A percentile compares a stretch with the other conserved stretches of the same genome.
phyloP scores from a whole-genome alignment of 495 filamentous ascomycete genomes.

The Trichoderma orchidacearum region DNA sequence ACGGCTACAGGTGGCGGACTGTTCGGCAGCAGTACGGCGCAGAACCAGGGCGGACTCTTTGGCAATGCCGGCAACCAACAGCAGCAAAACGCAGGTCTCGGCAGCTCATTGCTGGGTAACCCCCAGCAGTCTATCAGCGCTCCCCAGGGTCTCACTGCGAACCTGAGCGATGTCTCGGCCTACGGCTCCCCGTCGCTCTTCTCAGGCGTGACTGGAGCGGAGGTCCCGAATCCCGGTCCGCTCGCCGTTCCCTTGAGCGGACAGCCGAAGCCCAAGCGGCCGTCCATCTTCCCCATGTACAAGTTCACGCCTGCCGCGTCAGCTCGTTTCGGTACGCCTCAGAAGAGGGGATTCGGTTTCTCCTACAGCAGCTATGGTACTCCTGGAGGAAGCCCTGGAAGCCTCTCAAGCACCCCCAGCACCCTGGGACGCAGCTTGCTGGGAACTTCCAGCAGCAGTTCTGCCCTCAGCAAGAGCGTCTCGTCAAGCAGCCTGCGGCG shows the following conservation, averaged over 20 bases:
- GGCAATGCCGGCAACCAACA: slow-evolving; percentile 29
- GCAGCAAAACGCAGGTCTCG: slow-evolving; percentile 30
- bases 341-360: slow-evolving; percentile 73
- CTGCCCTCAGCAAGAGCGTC: slow-evolving; percentile 45
- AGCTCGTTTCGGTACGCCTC: slow-evolving; percentile 66
- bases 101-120: slow-evolving; percentile 24
- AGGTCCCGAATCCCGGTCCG: slow-evolving; percentile 57
- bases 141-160: slow-evolving; percentile 58
- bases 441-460: slow-evolving; percentile 41
- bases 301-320: slow-evolving; percentile 73
- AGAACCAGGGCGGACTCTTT: slow-evolving; percentile 27
- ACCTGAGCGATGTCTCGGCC: slow-evolving; percentile 60
- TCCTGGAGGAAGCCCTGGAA: slow-evolving; percentile 46
- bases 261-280: slow-evolving; percentile 53
- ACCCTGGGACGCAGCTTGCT: slow-evolving; percentile 51
- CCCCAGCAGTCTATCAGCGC: slow-evolving; percentile 19
- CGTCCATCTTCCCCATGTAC: slow-evolving; percentile 70
- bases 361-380: slow-evolving; percentile 81
- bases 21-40: slow-evolving; percentile 43
- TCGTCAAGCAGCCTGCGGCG: slow-evolving; percentile 51
- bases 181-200: slow-evolving; percentile 80
- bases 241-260: slow-evolving; percentile 76
- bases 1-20: slow-evolving; percentile 36
- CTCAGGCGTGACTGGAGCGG: slow-evolving; percentile 48
- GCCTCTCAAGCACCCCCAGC: slow-evolving; percentile 52